Evolutionary conservation across 495 filamentous ascomycete genomes (phyloP).

Genomic region (Aspergillus leporis): DNA sequence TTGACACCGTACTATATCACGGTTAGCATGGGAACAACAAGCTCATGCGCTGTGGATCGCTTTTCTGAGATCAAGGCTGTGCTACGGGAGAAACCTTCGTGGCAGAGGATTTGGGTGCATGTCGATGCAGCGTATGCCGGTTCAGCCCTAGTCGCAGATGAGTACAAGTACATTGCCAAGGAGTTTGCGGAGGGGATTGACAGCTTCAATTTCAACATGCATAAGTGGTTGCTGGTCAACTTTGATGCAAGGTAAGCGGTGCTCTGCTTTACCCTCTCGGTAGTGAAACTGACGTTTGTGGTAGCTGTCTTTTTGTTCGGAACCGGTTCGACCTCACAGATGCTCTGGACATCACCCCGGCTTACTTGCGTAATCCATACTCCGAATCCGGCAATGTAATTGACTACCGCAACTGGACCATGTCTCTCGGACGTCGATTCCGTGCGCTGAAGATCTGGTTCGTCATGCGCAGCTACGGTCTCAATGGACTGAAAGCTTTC

Average conservation of each 20-base stretch:
- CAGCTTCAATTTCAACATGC: conserved; percentile 93
- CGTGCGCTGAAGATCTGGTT: conserved; percentile 95
- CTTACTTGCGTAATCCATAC: conserved; percentile 79
- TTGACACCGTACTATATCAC: conserved; percentile 86
- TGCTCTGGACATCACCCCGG: conserved; percentile 78
- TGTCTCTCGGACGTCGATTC: conserved; percentile 92
- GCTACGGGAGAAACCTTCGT: conserved; percentile 57
- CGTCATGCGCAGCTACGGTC: conserved; percentile 83
- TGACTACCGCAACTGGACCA: conserved; percentile 98
- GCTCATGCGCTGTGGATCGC: conserved; percentile 83
- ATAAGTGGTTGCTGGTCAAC: conserved; percentile 96
- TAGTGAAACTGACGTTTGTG: not conserved
- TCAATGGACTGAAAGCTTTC: conserved; percentile 73
- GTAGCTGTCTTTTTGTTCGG: conserved; percentile 73
- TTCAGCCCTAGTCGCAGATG: conserved; percentile 74
- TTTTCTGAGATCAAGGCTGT: conserved; percentile 69
- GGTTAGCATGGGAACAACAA: conserved; percentile 83
- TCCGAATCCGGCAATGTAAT: conserved; percentile 84
- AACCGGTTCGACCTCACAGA: conserved; percentile 72
- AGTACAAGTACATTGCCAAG: conserved; percentile 70
- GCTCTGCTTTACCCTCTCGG: no score
- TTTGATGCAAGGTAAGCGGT: conserved; percentile 74
- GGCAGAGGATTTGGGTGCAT: conserved; percentile 80
- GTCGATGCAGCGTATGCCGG: conserved; percentile 97
- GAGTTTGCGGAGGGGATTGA: conserved; percentile 67